Evolutionary conservation across 768 basidiomycete species (phyloP).

Genomic region (Tulasnella sp.): DNA sequence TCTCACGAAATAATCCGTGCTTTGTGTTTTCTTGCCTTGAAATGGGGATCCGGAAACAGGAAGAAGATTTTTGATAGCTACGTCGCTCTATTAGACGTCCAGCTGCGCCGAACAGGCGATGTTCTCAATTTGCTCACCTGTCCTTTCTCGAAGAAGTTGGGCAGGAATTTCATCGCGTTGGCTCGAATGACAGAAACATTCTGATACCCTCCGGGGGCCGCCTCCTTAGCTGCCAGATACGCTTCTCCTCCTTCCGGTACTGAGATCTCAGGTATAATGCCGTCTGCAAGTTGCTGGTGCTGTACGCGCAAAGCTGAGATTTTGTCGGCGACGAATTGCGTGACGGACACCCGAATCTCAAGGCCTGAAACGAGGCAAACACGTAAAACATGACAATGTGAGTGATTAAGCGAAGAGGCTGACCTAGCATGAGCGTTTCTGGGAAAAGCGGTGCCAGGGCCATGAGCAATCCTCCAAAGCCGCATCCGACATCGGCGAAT

Average conservation of each 20-base stretch:
- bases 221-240: conserved; percentile 14
- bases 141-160: conserved; percentile 88
- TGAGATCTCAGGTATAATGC: neutral
- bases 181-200: conserved; percentile 92
- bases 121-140: conserved; percentile 39
- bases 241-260: conserved; percentile 15
- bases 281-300: conserved; percentile 25
- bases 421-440: conserved; percentile 87
- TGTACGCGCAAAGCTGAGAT: conserved; percentile 82
- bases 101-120: too few relatives aligned
- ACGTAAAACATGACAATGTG: neutral
- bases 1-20: conserved; percentile 85
- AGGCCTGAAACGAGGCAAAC: conserved; percentile 54
- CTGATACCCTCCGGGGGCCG: conserved; percentile 48
- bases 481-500: conserved; percentile 96
- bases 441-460: conserved; percentile 85
- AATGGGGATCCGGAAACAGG: conserved; percentile 98
- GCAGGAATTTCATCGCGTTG: conserved; percentile 97
- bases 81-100: neutral
- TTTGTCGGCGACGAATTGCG: conserved; percentile 90
- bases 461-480: conserved; percentile 90
- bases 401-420: conserved; percentile 28
- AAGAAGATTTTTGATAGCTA: conserved; percentile 86
- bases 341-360: conserved; percentile 95
- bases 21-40: conserved; percentile 97